These are phyloP conservation scores for Russula vinacea DNA, from an alignment of 768 basidiomycete genomes.

Conservation along the genomic window DNA sequence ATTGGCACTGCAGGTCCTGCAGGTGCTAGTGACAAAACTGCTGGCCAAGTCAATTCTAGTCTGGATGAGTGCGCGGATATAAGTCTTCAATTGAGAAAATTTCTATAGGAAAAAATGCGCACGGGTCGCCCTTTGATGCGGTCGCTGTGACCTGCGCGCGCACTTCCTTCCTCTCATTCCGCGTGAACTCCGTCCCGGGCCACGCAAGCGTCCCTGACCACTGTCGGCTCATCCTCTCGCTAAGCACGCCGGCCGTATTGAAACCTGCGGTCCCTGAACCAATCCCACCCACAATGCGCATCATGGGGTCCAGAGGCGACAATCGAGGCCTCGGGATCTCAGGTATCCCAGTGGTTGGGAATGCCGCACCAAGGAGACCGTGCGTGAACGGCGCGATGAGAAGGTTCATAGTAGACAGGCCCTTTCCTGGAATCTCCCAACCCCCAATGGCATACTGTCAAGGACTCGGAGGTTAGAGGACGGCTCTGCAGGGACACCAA, in stretches of 20 bases:
- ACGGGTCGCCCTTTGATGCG: constrained; percentile 19
- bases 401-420: constrained; percentile 15
- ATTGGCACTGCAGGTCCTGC: constrained; percentile 17
- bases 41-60: constrained; percentile 25
- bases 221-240: not conserved
- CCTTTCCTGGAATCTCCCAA: constrained; percentile 27
- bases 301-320: not conserved
- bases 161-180: constrained; percentile 23
- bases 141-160: constrained; percentile 24
- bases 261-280: constrained; percentile 1
- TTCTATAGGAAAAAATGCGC: not conserved
- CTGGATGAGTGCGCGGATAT: constrained; percentile 1
- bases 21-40: constrained; percentile 17
- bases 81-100: not conserved
- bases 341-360: constrained; percentile 25
- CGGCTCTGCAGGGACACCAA: not conserved
- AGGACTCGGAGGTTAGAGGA: constrained; percentile 3
- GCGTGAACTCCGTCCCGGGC: constrained; percentile 14
- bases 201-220: constrained; percentile 26
- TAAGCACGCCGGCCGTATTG: not conserved
- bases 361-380: constrained; percentile 23
- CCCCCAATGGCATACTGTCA: constrained; percentile 26
- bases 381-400: constrained; percentile 24
- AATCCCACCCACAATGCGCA: not conserved
- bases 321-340: constrained; percentile 15